These are phyloP conservation scores for Penicillium turbatum DNA, from an alignment of 495 filamentous ascomycete genomes.

Conservation along the genomic window DNA sequence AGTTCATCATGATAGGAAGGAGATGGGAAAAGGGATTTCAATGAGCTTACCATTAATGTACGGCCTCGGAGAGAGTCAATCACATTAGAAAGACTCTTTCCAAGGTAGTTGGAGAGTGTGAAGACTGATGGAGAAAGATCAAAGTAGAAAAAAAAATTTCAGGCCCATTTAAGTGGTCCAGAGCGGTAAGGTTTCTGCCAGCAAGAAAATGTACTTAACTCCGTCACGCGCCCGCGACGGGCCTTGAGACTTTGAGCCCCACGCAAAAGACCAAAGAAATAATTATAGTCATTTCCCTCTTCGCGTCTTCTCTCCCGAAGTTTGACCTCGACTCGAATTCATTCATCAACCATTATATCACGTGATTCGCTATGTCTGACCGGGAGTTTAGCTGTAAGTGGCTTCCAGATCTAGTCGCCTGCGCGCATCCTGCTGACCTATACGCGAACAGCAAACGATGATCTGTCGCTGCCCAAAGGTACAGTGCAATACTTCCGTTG, in stretches of 20 bases:
- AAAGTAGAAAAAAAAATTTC: constrained; percentile 4
- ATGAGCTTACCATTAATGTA: constrained; percentile 38
- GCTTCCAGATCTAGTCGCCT: constrained; percentile 15
- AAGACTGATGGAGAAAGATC: constrained; percentile 8
- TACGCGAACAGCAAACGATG: constrained; percentile 65
- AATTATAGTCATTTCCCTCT: background rate
- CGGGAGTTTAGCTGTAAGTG: constrained; percentile 76
- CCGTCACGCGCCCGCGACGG: constrained; percentile 15
- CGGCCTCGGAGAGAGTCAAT: constrained; percentile 7
- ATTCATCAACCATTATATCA: background rate
- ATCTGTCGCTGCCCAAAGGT: constrained; percentile 94
- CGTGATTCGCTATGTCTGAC: constrained; percentile 68
- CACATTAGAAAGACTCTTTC: constrained; percentile 12
- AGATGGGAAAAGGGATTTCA: constrained; percentile 8
- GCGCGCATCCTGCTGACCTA: constrained; percentile 23
- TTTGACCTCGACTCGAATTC: constrained; percentile 1
- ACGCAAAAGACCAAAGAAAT: constrained; percentile 14
- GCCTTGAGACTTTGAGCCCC: constrained; percentile 16
- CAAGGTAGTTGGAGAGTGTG: constrained; percentile 8
- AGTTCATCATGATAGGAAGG: constrained; percentile 67
- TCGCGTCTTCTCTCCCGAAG: background rate
- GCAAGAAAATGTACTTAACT: constrained; percentile 22
- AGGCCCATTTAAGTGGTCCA: constrained; percentile 3
- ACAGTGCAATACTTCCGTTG: constrained; percentile 16
- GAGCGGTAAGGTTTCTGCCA: constrained; percentile 11